phyloP scores from a whole-genome alignment of 2,329 filamentous ascomycete genomes.

The Penicillium vulpinum region DNA sequence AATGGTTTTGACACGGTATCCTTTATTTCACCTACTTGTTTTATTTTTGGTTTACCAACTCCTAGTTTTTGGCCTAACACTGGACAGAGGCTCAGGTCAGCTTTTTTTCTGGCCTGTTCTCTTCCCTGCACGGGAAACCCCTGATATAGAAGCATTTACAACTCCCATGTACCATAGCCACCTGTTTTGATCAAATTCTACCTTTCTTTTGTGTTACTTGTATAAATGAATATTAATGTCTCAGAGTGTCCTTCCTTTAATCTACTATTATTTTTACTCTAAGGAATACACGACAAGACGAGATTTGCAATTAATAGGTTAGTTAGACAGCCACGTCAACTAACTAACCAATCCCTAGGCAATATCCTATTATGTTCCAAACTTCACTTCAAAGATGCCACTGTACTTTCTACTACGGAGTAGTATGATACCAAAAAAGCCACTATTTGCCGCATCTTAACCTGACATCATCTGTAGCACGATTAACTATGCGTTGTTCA shows the following conservation, averaged over 20 bases:
- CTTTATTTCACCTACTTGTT: not conserved
- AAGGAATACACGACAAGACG: too few species aligned
- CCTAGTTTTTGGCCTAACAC: not conserved
- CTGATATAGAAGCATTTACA: slow-evolving; percentile 8
- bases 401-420: not conserved
- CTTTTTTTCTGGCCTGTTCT: not conserved
- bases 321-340: not conserved
- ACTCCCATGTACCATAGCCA: slow-evolving; percentile 15
- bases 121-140: not conserved
- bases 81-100: not conserved
- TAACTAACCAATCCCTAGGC: too few species aligned
- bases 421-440: not conserved
- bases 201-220: not conserved
- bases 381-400: too few species aligned
- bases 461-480: not conserved
- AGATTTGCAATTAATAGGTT: not conserved
- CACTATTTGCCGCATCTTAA: not conserved
- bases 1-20: not conserved
- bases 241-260: not conserved
- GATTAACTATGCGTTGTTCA: not conserved
- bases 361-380: too few species aligned
- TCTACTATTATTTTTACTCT: not conserved
- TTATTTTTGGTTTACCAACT: not conserved
- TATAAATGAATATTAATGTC: slow-evolving; percentile 10
- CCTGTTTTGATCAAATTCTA: slow-evolving; percentile 7